Evolutionary conservation across 176 grass and related monocot genomes (phyloP).

Genomic region (Bolboschoenus planiculmis): DNA sequence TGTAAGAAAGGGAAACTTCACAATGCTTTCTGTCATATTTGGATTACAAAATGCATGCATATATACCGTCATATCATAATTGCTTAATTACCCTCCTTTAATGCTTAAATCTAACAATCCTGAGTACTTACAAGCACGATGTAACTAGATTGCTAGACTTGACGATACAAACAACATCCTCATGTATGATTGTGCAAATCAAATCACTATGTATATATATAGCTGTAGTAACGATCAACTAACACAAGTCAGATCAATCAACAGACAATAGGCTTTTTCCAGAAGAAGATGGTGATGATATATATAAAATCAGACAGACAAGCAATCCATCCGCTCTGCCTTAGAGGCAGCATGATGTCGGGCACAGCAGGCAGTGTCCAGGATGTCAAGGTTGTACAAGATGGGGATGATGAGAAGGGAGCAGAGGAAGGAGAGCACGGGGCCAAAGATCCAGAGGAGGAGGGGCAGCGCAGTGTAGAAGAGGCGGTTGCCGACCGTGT

Average conservation of each 20-base stretch:
- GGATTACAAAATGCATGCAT: background rate
- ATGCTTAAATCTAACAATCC: background rate
- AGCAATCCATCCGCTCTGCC: background rate
- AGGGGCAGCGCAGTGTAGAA: slow-evolving; percentile 76
- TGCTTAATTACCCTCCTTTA: background rate
- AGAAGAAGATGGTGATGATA: background rate
- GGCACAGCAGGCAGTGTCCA: background rate
- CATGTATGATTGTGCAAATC: background rate
- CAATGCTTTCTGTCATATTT: background rate
- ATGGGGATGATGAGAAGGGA: slow-evolving; percentile 52
- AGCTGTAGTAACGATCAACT: background rate
- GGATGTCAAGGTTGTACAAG: slow-evolving; percentile 71
- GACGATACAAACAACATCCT: background rate
- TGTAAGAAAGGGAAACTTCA: background rate
- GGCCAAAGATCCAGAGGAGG: slow-evolving; percentile 89
- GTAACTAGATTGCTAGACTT: background rate
- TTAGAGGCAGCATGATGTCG: background rate
- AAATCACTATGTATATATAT: background rate
- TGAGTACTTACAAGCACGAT: background rate
- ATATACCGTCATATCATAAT: background rate
- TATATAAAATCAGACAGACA: background rate
- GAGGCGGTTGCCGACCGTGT: slow-evolving; percentile 65
- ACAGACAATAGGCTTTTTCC: background rate
- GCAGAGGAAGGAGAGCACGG: slow-evolving; percentile 61
- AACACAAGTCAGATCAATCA: background rate